Conservation (phyloP, 106 monocot genomes). For the Cymbidium sinense region DNA sequence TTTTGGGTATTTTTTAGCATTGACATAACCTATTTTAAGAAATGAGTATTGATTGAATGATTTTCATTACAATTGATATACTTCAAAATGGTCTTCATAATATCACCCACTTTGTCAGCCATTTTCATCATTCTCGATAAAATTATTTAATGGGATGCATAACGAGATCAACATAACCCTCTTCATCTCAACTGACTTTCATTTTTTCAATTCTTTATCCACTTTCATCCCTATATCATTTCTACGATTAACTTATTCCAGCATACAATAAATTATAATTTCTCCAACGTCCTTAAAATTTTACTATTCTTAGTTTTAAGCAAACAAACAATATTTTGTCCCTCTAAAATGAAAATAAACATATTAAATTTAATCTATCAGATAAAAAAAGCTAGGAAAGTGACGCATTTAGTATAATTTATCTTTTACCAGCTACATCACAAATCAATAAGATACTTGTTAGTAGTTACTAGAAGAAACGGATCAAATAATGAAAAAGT, state of each 20-base stretch:
- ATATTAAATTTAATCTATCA: background rate
- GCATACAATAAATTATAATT: background rate
- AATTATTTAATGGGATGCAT: too few species aligned
- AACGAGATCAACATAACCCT: too few species aligned
- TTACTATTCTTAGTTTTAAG: background rate
- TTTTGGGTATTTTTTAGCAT: too few species aligned
- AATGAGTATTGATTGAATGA: too few species aligned
- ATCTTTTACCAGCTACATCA: background rate
- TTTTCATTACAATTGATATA: too few species aligned
- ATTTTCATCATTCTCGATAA: too few species aligned
- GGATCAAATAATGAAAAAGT: background rate
- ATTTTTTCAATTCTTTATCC: background rate
- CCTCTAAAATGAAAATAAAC: background rate
- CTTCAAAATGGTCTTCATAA: too few species aligned
- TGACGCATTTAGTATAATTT: background rate
- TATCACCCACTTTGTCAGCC: too few species aligned
- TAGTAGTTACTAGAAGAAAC: background rate
- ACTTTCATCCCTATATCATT: background rate
- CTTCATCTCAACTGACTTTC: background rate
- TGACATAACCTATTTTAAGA: too few species aligned
- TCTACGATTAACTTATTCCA: background rate
- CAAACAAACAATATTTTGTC: background rate
- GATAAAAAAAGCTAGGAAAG: background rate
- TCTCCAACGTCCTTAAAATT: background rate
- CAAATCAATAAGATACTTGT: background rate